Evolutionary conservation across 1,284 basidiomycete species (phyloP).

Genomic region (Vanrija sp.): DNA sequence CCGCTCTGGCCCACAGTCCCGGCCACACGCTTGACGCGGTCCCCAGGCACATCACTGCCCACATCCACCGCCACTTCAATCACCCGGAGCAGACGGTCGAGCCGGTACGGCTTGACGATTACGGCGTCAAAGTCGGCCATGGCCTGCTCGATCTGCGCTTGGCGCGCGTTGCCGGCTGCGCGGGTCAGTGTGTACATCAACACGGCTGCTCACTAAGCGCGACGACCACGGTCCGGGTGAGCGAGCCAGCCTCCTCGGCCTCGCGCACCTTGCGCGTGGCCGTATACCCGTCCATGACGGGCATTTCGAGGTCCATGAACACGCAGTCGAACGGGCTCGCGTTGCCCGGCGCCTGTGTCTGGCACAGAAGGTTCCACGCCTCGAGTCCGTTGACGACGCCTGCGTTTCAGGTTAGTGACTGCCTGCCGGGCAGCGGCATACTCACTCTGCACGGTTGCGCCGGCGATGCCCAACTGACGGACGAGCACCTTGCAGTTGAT

Average conservation of each 20-base stretch:
- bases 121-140: conserved; percentile 33
- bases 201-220: conserved; percentile 15
- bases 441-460: conserved; percentile 2
- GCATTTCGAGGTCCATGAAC: conserved; percentile 47
- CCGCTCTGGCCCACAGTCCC: no score
- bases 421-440: not conserved
- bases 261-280: conserved; percentile 5
- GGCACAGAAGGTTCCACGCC: conserved; percentile 31
- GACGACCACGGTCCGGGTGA: not conserved
- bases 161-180: conserved; percentile 7
- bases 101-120: conserved; percentile 32
- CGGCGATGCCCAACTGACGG: conserved; percentile 14
- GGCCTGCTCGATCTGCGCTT: conserved; percentile 7
- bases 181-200: no score
- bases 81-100: conserved; percentile 25
- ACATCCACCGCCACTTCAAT: conserved; percentile 12
- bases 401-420: conserved; percentile 3
- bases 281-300: conserved; percentile 19
- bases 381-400: conserved; percentile 49
- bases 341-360: no score
- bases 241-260: not conserved
- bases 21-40: no score
- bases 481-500: conserved; percentile 38
- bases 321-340: conserved; percentile 30
- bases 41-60: no score